Conservation (phyloP, 192 early-diverging fungal species). For the Coemansia sp. region DNA sequence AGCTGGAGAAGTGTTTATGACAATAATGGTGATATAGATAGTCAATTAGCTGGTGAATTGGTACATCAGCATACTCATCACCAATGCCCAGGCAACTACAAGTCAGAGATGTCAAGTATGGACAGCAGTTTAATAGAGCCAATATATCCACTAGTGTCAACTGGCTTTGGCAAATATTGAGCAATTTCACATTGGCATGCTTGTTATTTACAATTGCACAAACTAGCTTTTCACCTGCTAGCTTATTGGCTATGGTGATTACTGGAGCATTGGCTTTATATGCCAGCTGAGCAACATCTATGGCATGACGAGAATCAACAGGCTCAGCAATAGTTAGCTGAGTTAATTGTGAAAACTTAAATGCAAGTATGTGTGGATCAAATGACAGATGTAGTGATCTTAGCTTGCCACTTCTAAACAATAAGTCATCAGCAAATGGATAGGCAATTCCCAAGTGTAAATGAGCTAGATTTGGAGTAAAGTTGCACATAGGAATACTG, state of each 20-base stretch:
- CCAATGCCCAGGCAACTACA: conserved; percentile 18
- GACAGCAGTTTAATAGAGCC: conserved; percentile 1
- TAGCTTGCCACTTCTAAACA: conserved; percentile 16
- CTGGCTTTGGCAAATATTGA: conserved; percentile 8
- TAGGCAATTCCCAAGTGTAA: conserved; percentile 9
- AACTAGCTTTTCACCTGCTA: conserved; percentile 16
- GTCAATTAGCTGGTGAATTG: conserved; percentile 4
- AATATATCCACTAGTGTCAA: conserved; percentile 10
- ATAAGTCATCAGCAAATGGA: conserved; percentile 17
- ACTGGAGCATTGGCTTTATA: too few species aligned
- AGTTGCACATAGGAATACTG: neutral
- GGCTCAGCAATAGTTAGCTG: too few species aligned
- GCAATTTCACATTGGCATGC: neutral
- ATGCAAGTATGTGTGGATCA: neutral
- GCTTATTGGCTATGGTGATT: too few species aligned
- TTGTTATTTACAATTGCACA: conserved; percentile 4
- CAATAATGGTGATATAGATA: conserved; percentile 9
- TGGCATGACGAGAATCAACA: too few species aligned
- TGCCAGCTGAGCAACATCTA: too few species aligned
- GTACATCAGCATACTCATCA: conserved; percentile 5
- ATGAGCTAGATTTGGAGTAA: conserved; percentile 10
- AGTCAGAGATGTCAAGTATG: conserved; percentile 4
- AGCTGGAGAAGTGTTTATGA: too few species aligned
- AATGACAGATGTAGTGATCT: conserved; percentile 8
- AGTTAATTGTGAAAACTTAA: too few species aligned